phyloP scores from a whole-genome alignment of 345 rosid species.

The Melaleuca quinquenervia region DNA sequence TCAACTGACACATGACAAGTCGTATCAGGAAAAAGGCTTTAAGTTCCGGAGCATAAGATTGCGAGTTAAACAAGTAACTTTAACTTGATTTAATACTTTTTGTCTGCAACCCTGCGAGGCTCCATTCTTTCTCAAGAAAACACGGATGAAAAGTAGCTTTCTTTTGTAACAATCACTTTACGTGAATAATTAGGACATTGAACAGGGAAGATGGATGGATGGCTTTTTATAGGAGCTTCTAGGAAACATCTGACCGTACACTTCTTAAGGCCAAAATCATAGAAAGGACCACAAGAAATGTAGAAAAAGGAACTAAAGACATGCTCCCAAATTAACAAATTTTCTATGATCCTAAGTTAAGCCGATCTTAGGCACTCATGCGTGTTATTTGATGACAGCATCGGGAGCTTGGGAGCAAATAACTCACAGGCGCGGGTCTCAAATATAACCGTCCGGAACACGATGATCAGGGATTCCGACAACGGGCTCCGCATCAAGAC shows the following conservation, averaged over 20 bases:
- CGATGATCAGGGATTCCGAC: slow-evolving; percentile 64
- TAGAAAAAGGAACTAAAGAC: not conserved
- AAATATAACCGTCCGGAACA: slow-evolving; percentile 63
- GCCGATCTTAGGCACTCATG: not conserved
- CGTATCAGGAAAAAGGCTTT: not conserved
- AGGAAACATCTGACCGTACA: not conserved
- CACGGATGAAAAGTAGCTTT: not conserved
- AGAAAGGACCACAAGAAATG: not conserved
- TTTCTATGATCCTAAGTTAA: not conserved
- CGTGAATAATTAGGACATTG: not conserved
- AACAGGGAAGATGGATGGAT: not conserved
- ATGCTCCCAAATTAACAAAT: not conserved
- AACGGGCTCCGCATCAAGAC: slow-evolving; percentile 87
- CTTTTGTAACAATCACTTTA: not conserved
- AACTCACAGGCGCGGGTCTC: slow-evolving; percentile 89
- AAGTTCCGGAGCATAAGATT: not conserved
- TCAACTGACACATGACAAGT: not conserved
- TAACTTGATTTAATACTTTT: not conserved
- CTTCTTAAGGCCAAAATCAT: not conserved
- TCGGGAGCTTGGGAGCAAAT: slow-evolving; percentile 89
- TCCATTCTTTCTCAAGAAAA: not conserved
- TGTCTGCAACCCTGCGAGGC: not conserved
- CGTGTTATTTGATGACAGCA: slow-evolving; percentile 23
- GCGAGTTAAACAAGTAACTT: not conserved
- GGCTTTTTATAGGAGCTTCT: not conserved